A percentile compares a stretch with the other conserved stretches of the same genome.
These are phyloP conservation scores for Tulasnella sp. DNA, from an alignment of 768 basidiomycete genomes.

Conservation along the genomic window DNA sequence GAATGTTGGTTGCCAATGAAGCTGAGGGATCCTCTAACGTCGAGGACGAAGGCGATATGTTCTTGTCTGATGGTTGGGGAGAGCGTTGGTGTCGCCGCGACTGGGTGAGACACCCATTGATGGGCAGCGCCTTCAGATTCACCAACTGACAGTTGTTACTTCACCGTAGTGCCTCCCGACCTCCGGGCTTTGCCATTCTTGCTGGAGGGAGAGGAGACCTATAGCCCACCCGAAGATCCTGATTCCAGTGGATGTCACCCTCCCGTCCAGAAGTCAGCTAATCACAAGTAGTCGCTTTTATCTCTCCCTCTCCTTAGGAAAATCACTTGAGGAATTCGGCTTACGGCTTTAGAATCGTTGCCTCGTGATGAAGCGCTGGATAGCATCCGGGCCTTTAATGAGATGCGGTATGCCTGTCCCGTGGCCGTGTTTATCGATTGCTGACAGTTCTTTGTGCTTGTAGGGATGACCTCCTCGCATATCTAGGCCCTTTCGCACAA, in stretches of 20 bases:
- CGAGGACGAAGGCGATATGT: conserved; percentile 70
- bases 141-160: background rate
- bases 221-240: conserved; percentile 86
- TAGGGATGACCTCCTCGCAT: conserved; percentile 72
- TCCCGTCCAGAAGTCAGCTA: background rate
- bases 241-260: conserved; percentile 65
- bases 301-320: conserved; percentile 48
- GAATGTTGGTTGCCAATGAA: conserved; percentile 1
- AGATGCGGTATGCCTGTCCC: conserved; percentile 62
- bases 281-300: background rate
- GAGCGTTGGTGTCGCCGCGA: conserved; percentile 80
- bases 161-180: conserved; percentile 59
- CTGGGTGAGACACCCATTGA: conserved; percentile 49
- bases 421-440: background rate
- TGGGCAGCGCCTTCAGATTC: background rate
- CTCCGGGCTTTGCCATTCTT: conserved; percentile 63
- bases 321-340: conserved; percentile 82
- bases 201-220: too few relatives aligned
- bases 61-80: conserved; percentile 74
- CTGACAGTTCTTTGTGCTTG: conserved; percentile 24
- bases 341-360: conserved; percentile 73
- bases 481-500: conserved; percentile 77
- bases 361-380: conserved; percentile 83
- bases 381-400: conserved; percentile 81
- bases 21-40: conserved; percentile 35